Base-by-base conservation (phyloP, 2,329 filamentous ascomycete genomes). In the Periglandula ipomoeae region DNA sequence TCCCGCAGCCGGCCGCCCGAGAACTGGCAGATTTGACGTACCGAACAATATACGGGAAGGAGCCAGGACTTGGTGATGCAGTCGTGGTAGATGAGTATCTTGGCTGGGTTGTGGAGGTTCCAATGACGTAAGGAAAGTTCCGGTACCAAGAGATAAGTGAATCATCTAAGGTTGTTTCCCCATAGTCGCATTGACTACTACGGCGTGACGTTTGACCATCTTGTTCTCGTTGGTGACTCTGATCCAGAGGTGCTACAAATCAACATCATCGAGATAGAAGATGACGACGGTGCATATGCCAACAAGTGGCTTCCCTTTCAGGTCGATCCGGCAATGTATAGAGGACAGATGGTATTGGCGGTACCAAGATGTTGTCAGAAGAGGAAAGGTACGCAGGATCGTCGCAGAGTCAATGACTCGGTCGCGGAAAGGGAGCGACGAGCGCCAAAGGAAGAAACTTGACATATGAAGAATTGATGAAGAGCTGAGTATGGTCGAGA, bases 161-260 rank as follows among this genome's bases (percentile, higher is more conserved):
- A 27, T 27, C 26, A 11, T 27, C 26, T 27, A 5, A 27, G 26
- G 26, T 11, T 27, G 11, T 6, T 27, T 27, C 26, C 11, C 11
- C 26, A 6, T 6, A 37, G 41, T 6, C 20, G 34, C 10, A 35
- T 30, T 19, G 46, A 20, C 27, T 26, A 68, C 49, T 69, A 70
- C 49, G 61, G 66, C 26, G 63, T 70, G 37, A 69, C 65, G 17
- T 71, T 72, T 52, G 65, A 71, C 52, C 60, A 70, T 48, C 56
- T 64, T 27, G 65, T 70, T 43, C 62, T 64, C 2, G 11, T 47
- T 5, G 53, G 65, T 34, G 62, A 72, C 44, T 30, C 32, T 23
- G 55, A 67, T 51, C 68, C 65, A n/a, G 66, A 72, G 49, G 65
- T 70, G 1, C 52, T 71, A 17, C 62, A 67, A 53, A 66, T 71